Percentiles rank a stretch among this genome's conserved stretches.
Evolutionary conservation across 2,329 filamentous ascomycete species (phyloP).

Genomic region (Pseudogymnoascus sp.): DNA sequence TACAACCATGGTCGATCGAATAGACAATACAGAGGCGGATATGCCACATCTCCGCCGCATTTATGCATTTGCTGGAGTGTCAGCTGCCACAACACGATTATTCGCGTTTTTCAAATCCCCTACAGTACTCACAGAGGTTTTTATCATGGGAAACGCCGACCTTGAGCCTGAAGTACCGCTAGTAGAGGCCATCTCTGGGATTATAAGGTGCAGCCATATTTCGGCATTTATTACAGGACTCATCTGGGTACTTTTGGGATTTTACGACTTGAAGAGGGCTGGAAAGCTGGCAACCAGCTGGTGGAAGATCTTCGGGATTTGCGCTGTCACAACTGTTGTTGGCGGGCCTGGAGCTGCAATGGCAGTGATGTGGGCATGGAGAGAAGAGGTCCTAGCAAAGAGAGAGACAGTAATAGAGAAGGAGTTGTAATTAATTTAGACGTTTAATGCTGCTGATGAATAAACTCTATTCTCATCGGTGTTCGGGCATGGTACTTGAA

Average conservation of each 20-base stretch:
- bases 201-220: conserved; percentile 21
- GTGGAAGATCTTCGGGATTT: conserved; percentile 18
- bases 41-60: conserved; percentile 9
- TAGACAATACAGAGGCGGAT: conserved; percentile 9
- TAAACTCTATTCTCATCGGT: too few species aligned
- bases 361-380: conserved; percentile 27
- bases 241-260: conserved; percentile 28
- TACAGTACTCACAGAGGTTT: too few species aligned
- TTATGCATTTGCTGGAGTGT: background rate
- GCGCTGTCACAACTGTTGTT: conserved; percentile 16
- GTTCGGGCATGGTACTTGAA: too few species aligned
- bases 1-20: conserved; percentile 6
- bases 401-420: background rate
- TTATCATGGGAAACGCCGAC: too few species aligned
- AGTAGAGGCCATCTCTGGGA: conserved; percentile 12
- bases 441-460: too few species aligned
- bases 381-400: conserved; percentile 28
- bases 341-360: conserved; percentile 27
- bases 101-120: too few species aligned
- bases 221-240: conserved; percentile 17
- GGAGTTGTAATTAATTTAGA: too few species aligned
- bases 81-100: too few species aligned
- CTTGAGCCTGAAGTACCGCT: background rate
- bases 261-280: conserved; percentile 28
- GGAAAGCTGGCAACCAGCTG: conserved; percentile 24